Percentiles rank a stretch among this genome's conserved stretches.
Conservation (phyloP, 2,329 filamentous ascomycete species). For the Sporothrix phasma region DNA sequence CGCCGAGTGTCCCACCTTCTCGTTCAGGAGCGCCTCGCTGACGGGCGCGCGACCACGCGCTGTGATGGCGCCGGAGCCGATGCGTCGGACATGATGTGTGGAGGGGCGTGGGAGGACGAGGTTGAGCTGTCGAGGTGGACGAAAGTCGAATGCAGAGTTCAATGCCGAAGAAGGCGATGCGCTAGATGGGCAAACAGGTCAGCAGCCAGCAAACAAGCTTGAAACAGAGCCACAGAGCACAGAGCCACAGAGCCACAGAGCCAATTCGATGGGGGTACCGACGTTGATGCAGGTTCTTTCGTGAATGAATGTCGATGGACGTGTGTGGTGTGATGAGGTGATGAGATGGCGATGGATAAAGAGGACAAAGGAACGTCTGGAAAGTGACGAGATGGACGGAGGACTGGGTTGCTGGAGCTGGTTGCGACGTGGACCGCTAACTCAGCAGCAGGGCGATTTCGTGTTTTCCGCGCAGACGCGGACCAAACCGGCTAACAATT, state of each 20-base stretch:
- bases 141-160: background rate
- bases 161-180: background rate
- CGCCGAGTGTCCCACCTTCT: slow-evolving; percentile 61
- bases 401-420: background rate
- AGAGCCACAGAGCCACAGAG: no score
- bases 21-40: slow-evolving; percentile 95
- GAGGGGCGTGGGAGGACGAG: background rate
- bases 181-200: background rate
- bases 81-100: slow-evolving; percentile 42
- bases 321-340: background rate
- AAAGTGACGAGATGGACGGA: background rate
- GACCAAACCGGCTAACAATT: slow-evolving; percentile 18
- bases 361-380: background rate
- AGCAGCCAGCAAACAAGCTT: background rate
- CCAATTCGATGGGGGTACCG: background rate
- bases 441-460: background rate
- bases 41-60: slow-evolving; percentile 65
- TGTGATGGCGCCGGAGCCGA: slow-evolving; percentile 46
- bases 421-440: background rate
- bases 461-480: slow-evolving; percentile 17
- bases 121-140: background rate
- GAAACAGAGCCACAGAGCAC: background rate
- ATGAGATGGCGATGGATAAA: background rate
- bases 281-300: background rate
- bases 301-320: background rate